phyloP scores from a whole-genome alignment of 331 rosid genomes.

The Spiraea crenata region DNA sequence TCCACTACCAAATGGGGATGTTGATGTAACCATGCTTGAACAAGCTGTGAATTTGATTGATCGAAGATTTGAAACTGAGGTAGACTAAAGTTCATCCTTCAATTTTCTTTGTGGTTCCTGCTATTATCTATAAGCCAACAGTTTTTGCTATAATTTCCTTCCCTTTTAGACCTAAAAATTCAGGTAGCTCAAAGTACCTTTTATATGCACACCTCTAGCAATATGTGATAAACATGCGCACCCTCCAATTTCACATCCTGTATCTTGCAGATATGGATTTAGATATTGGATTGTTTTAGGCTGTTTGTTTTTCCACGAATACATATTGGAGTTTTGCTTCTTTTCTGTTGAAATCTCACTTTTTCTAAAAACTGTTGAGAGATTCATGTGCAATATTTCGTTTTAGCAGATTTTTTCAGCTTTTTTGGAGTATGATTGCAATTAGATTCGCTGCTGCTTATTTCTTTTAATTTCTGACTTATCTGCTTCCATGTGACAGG shows the following conservation, averaged over 20 bases:
- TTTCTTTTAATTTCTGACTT: constrained; percentile 17
- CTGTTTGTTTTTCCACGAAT: not conserved
- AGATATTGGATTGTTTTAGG: not conserved
- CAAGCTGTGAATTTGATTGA: constrained; percentile 70
- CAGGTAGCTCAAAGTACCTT: not conserved
- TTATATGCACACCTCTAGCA: not conserved
- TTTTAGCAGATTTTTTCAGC: not conserved
- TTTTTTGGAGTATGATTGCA: no score
- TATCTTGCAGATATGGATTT: not conserved
- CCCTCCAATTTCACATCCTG: not conserved
- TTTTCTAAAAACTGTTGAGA: not conserved
- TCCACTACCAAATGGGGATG: constrained; percentile 68
- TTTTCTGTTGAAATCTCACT: not conserved
- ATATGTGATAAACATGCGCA: no score
- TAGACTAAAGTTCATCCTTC: constrained; percentile 25
- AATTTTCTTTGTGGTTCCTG: constrained; percentile 11
- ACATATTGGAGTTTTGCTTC: not conserved
- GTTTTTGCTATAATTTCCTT: not conserved
- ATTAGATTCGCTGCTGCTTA: not conserved
- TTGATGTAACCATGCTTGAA: constrained; percentile 76
- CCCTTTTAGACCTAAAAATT: not conserved
- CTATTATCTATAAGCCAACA: constrained; percentile 7
- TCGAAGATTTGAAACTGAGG: constrained; percentile 87
- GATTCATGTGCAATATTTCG: not conserved
- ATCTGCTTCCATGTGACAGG: constrained; percentile 41